phyloP scores from a whole-genome alignment of 176 grass and related monocot species.

The maize (Zea mays) region Zm-B73-REFERENCE-NAM-5.0 NC_050097.1:29339001-29339500 shows the following conservation, averaged over 20 bases:
- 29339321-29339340: background rate
- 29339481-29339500: background rate
- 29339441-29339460: slow-evolving; percentile 15
- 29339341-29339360: background rate
- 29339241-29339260: background rate
- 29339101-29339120: background rate
- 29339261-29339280: background rate
- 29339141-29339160: slow-evolving; percentile 10
- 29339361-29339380: slow-evolving; percentile 22
- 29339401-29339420: slow-evolving; percentile 29
- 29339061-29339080: background rate
- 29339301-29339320: slow-evolving; percentile 17
- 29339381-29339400: slow-evolving; percentile 35
- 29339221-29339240: slow-evolving; percentile 8
- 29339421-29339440: slow-evolving; percentile 27
- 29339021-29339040: background rate
- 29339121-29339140: slow-evolving; percentile 22
- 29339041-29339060: background rate
- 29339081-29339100: background rate
- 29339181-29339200: slow-evolving; percentile 11
- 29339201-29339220: background rate
- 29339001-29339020: background rate
- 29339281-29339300: background rate
- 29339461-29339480: slow-evolving; percentile 21
- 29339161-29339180: background rate